These are phyloP conservation scores for Aspergillus carlsbadensis DNA, from an alignment of 495 filamentous ascomycete genomes.

Conservation along the genomic window DNA sequence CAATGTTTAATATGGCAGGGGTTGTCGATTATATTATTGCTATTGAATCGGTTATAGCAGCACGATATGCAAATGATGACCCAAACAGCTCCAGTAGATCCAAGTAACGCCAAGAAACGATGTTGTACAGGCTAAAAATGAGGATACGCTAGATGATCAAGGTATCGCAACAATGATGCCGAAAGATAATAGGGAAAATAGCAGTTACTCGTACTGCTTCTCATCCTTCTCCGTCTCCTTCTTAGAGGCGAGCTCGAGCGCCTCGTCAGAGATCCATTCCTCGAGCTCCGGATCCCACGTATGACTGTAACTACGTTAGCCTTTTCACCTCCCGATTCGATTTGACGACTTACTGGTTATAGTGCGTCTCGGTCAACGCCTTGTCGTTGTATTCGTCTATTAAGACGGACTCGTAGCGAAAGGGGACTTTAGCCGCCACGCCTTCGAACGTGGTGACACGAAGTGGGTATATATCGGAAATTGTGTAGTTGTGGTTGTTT, in stretches of 20 bases:
- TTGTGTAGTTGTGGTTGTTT: slow-evolving; percentile 72
- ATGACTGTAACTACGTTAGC: slow-evolving; percentile 27
- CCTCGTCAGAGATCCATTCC: slow-evolving; percentile 36
- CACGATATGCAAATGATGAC: not conserved
- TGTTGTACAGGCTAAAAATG: not conserved
- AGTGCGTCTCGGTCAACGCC: slow-evolving; percentile 50
- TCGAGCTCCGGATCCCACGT: slow-evolving; percentile 31
- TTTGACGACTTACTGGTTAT: slow-evolving; percentile 49
- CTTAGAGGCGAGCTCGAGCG: slow-evolving; percentile 15
- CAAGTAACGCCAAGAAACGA: not conserved
- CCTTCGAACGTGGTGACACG: slow-evolving; percentile 61
- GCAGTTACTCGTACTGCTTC: slow-evolving; percentile 28
- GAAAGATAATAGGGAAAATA: not conserved
- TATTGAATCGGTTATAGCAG: no score
- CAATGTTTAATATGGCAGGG: no score
- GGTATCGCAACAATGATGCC: not conserved
- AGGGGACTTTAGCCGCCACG: slow-evolving; percentile 59
- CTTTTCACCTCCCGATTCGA: not conserved
- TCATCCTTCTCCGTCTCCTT: slow-evolving; percentile 17
- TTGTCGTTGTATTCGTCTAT: slow-evolving; percentile 56
- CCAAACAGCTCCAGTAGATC: not conserved
- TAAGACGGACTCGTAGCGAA: slow-evolving; percentile 58
- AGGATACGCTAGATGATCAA: no score
- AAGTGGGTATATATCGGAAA: slow-evolving; percentile 52
- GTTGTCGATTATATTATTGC: no score